Evolutionary conservation across 768 basidiomycete genomes (phyloP).

Genomic region (Leccinum uliginosum): DNA sequence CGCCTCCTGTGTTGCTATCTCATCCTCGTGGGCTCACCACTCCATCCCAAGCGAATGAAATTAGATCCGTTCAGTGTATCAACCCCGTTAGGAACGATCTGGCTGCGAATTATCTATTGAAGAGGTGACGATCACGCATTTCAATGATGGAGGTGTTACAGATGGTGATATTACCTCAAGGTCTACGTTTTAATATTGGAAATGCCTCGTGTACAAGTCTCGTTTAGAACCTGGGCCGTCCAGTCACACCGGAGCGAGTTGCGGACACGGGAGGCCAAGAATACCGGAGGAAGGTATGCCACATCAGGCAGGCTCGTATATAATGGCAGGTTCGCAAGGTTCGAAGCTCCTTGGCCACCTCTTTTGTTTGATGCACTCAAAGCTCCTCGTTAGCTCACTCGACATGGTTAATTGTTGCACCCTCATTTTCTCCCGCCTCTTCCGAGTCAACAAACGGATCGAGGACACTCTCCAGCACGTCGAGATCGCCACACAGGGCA

Average conservation of each 20-base stretch:
- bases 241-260: conserved; percentile 18
- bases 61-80: conserved; percentile 12
- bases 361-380: conserved; percentile 22
- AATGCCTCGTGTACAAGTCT: conserved; percentile 26
- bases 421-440: conserved; percentile 21
- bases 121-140: conserved; percentile 31
- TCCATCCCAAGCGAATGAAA: conserved; percentile 18
- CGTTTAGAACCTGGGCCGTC: conserved; percentile 13
- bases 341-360: conserved; percentile 9
- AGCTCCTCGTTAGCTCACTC: conserved; percentile 16
- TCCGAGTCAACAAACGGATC: conserved; percentile 13
- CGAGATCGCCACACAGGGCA: conserved; percentile 18
- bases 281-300: conserved; percentile 17
- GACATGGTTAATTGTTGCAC: conserved; percentile 26
- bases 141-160: conserved; percentile 24
- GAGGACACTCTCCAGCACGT: conserved; percentile 18
- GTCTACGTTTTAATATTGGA: conserved; percentile 22
- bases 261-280: conserved; percentile 9
- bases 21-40: conserved; percentile 27
- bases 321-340: conserved; percentile 12
- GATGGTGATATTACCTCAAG: conserved; percentile 33
- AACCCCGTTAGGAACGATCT: conserved; percentile 26
- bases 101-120: conserved; percentile 22
- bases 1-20: conserved; percentile 28
- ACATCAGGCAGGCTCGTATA: conserved; percentile 20